phyloP scores from a whole-genome alignment of 192 early-diverging fungal genomes.

The Diversispora eburnea region DNA sequence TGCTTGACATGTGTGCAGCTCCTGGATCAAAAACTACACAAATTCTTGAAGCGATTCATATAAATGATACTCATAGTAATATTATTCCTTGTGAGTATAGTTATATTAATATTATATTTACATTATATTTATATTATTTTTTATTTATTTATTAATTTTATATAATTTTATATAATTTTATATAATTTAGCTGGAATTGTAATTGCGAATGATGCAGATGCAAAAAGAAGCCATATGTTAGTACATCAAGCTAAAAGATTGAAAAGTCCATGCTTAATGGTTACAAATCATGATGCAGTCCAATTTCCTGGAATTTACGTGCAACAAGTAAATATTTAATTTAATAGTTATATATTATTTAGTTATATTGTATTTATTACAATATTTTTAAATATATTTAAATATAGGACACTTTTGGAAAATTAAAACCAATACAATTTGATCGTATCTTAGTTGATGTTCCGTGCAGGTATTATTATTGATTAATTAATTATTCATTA shows the following conservation, averaged over 20 bases:
- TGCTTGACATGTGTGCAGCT: constrained; percentile 96
- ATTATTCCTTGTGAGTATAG: constrained; percentile 46
- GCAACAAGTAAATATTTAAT: neutral
- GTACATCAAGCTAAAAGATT: constrained; percentile 95
- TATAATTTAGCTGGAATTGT: constrained; percentile 66
- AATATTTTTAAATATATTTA: constrained; percentile 31
- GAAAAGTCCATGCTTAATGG: constrained; percentile 86
- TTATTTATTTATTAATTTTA: too few species aligned
- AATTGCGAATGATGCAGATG: constrained; percentile 96
- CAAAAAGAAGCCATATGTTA: constrained; percentile 87
- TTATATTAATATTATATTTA: neutral
- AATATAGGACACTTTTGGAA: constrained; percentile 23
- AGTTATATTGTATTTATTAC: constrained; percentile 21
- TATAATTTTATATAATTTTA: neutral
- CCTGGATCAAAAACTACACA: constrained; percentile 98
- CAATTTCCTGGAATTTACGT: constrained; percentile 75
- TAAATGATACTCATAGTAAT: constrained; percentile 47
- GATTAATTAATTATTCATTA: neutral
- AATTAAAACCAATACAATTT: constrained; percentile 69
- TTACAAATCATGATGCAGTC: constrained; percentile 95
- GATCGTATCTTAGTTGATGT: constrained; percentile 97
- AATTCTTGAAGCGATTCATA: constrained; percentile 76
- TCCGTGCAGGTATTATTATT: constrained; percentile 65
- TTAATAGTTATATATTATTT: neutral
- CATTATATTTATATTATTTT: too few species aligned